Conservation (phyloP, 495 filamentous ascomycete genomes). For the Poronia punctata region DNA sequence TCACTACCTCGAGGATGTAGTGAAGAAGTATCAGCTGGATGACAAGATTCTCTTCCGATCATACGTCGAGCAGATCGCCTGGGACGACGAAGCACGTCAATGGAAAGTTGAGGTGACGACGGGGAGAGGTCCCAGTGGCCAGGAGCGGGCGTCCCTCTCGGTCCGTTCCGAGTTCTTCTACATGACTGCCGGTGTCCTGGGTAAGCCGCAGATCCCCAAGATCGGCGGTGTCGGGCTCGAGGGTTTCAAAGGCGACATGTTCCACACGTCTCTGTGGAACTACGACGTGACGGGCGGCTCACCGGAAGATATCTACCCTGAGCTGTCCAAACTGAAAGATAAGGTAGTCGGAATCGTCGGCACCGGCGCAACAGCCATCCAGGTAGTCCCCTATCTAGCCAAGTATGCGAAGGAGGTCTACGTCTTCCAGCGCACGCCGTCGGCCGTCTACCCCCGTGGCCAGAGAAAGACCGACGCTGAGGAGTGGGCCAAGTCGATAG, state of each 20-base stretch:
- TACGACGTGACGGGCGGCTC: constrained; percentile 49
- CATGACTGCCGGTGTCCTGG: constrained; percentile 33
- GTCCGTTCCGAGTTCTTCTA: constrained; percentile 33
- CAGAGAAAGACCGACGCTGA: constrained; percentile 42
- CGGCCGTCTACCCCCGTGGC: constrained; percentile 40
- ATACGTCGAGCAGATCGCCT: constrained; percentile 25
- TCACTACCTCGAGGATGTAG: constrained; percentile 35
- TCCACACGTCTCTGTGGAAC: constrained; percentile 51
- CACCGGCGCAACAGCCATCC: constrained; percentile 50
- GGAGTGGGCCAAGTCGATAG: constrained; percentile 36
- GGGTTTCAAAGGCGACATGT: constrained; percentile 38
- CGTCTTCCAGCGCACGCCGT: constrained; percentile 51
- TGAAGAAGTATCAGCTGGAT: constrained; percentile 36
- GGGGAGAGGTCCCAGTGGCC: constrained; percentile 25
- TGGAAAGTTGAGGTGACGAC: constrained; percentile 38
- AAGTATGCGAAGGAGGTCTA: constrained; percentile 45
- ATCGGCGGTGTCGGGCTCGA: constrained; percentile 34
- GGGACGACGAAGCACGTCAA: constrained; percentile 35
- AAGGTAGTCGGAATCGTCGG: constrained; percentile 49
- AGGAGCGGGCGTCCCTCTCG: constrained; percentile 18
- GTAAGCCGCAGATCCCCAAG: constrained; percentile 40
- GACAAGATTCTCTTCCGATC: constrained; percentile 44
- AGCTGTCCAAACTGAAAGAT: constrained; percentile 37
- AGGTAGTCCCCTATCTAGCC: constrained; percentile 44
- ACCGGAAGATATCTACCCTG: constrained; percentile 27